Evolutionary conservation across 2,329 filamentous ascomycete species (phyloP).

Genomic region (Diaporthe destruens): DNA sequence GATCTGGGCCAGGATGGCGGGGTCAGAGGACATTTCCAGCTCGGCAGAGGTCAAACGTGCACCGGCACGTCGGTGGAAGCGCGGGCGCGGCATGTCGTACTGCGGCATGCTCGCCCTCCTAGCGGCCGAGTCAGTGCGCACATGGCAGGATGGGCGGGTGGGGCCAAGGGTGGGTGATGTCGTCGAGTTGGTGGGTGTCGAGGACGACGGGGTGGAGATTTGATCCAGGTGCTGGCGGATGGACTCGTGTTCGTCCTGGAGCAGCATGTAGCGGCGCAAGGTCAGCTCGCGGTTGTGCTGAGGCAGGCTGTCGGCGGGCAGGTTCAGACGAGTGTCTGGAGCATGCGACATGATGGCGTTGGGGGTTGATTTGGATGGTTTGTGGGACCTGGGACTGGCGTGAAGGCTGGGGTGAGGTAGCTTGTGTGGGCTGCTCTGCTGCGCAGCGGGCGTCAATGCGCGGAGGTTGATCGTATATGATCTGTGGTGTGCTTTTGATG

Average conservation of each 20-base stretch:
- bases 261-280: slow-evolving; percentile 66
- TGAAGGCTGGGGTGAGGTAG: slow-evolving; percentile 19
- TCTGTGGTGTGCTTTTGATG: slow-evolving; percentile 39
- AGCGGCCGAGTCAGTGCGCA: slow-evolving; percentile 41
- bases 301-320: slow-evolving; percentile 38
- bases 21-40: slow-evolving; percentile 59
- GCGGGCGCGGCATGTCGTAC: slow-evolving; percentile 43
- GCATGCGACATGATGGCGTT: slow-evolving; percentile 38
- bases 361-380: slow-evolving; percentile 39
- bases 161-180: slow-evolving; percentile 45
- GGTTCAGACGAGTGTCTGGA: slow-evolving; percentile 9
- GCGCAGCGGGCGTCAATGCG: slow-evolving; percentile 25
- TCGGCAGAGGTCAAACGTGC: slow-evolving; percentile 41
- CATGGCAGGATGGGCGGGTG: slow-evolving; percentile 33
- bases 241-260: slow-evolving; percentile 67
- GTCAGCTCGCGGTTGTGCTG: slow-evolving; percentile 60
- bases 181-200: slow-evolving; percentile 66
- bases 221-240: slow-evolving; percentile 64
- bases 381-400: slow-evolving; percentile 34
- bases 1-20: slow-evolving; percentile 62
- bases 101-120: slow-evolving; percentile 41
- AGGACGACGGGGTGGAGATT: slow-evolving; percentile 57
- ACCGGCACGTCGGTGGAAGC: slow-evolving; percentile 50
- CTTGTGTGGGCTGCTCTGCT: slow-evolving; percentile 7
- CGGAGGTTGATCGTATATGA: slow-evolving; percentile 42